Evolutionary conservation across 2,329 filamentous ascomycete species (phyloP).

Genomic region (Xylaria sp.): DNA sequence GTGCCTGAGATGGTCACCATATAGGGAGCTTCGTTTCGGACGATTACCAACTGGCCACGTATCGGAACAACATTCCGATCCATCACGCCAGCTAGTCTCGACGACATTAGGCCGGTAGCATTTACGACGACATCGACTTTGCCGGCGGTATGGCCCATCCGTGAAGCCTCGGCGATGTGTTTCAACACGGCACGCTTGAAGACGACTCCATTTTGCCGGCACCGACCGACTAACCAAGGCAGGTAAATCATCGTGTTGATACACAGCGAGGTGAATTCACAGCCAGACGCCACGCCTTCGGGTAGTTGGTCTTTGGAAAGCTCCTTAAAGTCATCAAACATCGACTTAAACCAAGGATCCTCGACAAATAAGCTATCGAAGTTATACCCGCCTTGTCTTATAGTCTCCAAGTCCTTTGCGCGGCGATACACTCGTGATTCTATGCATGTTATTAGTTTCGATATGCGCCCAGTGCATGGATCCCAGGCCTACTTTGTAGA

Average conservation of each 20-base stretch:
- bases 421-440: constrained; percentile 49
- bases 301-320: constrained; percentile 55
- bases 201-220: constrained; percentile 64
- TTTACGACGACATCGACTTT: constrained; percentile 71
- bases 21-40: constrained; percentile 67
- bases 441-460: constrained; percentile 25
- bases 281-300: constrained; percentile 63
- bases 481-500: constrained; percentile 26
- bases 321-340: constrained; percentile 66
- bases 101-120: constrained; percentile 73
- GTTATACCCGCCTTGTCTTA: constrained; percentile 40
- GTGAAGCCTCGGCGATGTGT: constrained; percentile 68
- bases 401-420: constrained; percentile 51
- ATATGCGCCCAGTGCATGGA: background rate
- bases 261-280: constrained; percentile 76
- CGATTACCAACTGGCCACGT: constrained; percentile 77
- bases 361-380: constrained; percentile 62
- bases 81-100: constrained; percentile 72
- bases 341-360: constrained; percentile 67
- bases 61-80: constrained; percentile 69
- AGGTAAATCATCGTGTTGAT: constrained; percentile 89
- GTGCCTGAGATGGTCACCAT: constrained; percentile 69
- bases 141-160: constrained; percentile 51
- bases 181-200: constrained; percentile 57
- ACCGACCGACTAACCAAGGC: constrained; percentile 77